Evolutionary conservation across 768 basidiomycete genomes (phyloP), one percentile per base, ranked within the genome.

Genomic region (Amanita molliuscula): DNA sequence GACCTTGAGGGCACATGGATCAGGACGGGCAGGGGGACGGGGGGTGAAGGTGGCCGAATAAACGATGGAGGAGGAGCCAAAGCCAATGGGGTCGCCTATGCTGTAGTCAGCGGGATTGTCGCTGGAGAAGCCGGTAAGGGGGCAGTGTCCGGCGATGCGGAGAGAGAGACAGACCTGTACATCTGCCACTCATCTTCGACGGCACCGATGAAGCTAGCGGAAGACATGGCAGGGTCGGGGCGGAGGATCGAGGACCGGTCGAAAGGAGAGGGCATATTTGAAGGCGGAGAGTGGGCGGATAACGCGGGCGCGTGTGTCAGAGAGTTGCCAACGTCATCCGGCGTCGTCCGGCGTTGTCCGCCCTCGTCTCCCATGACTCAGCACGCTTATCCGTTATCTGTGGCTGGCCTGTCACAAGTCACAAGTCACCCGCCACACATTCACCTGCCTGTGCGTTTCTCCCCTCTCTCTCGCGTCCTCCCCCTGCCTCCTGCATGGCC

Each of bases 21-120:
- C 70, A 4, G 72, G 69, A 41, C 66, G 49, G 51, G 67, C 47
- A 9, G 52, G 31, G 34, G 55, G 41, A 48, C 50, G 50, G n/a
- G 57, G 75, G 52, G 69, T 74, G 62, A 81, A 93, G 1, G 70
- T 65, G 0, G 93, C 93, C 11, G 81, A 66, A 59, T 94, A 91
- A 5, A 97, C 94, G 49, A 84, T 86, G 0, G 94, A 95, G 3
- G 90, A 92, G 2, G 94, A 86, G 16, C 94, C 94, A 58, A 87
- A 93, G 1, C 93, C 92, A 46, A 94, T 91, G 16, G 88, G 78
- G 6, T 75, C 65, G 13, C 87, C 88, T 33, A 88, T 73, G 16
- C 75, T 76, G 59, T 93, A 93, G 69, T 94, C 89, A 10, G 67
- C 56, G 1, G 78, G 69, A 54, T 74, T 63, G 61, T 89, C 85